Conservation (phyloP, 2,329 filamentous ascomycete genomes). For the Xylariomycetidae sp. region DNA sequence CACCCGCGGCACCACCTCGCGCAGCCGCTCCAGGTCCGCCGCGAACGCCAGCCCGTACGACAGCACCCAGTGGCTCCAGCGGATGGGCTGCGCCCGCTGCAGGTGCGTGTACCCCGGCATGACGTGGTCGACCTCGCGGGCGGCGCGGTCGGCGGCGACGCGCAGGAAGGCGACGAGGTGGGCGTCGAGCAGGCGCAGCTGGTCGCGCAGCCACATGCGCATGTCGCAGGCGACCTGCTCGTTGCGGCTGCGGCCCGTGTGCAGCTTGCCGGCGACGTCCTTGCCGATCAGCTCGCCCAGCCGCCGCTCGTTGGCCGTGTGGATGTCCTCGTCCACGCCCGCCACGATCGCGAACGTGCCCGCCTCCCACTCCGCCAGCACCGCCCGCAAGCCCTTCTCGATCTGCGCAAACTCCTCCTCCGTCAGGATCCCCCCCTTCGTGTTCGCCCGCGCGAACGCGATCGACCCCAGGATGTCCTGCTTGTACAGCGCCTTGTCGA, state of each 20-base stretch:
- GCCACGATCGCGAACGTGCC: slow-evolving; percentile 46
- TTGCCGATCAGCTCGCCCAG: slow-evolving; percentile 82
- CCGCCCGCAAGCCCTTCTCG: slow-evolving; percentile 59
- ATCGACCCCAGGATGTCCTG: slow-evolving; percentile 77
- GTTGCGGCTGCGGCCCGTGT: slow-evolving; percentile 81
- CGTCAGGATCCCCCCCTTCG: slow-evolving; percentile 67
- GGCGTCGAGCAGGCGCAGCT: slow-evolving; percentile 62
- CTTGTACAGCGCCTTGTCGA: slow-evolving; percentile 71
- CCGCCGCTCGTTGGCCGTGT: slow-evolving; percentile 37
- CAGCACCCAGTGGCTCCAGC: slow-evolving; percentile 71
- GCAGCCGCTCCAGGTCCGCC: slow-evolving; percentile 57
- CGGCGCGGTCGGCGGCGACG: slow-evolving; percentile 61
- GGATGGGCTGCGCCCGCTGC: slow-evolving; percentile 65
- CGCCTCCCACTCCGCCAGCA: slow-evolving; percentile 47
- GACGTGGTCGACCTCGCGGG: slow-evolving; percentile 62
- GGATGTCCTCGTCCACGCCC: slow-evolving; percentile 45
- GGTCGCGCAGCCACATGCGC: slow-evolving; percentile 79
- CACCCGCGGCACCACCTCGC: slow-evolving; percentile 59
- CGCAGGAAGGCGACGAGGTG: slow-evolving; percentile 64
- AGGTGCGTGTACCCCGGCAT: slow-evolving; percentile 80
- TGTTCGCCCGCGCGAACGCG: slow-evolving; percentile 76
- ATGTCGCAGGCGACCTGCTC: slow-evolving; percentile 89
- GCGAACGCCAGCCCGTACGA: slow-evolving; percentile 62
- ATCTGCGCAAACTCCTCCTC: slow-evolving; percentile 67
- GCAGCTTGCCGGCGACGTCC: slow-evolving; percentile 78